Evolutionary conservation across 2,329 filamentous ascomycete species (phyloP).

Genomic region (Dactylella cylindrospora): DNA sequence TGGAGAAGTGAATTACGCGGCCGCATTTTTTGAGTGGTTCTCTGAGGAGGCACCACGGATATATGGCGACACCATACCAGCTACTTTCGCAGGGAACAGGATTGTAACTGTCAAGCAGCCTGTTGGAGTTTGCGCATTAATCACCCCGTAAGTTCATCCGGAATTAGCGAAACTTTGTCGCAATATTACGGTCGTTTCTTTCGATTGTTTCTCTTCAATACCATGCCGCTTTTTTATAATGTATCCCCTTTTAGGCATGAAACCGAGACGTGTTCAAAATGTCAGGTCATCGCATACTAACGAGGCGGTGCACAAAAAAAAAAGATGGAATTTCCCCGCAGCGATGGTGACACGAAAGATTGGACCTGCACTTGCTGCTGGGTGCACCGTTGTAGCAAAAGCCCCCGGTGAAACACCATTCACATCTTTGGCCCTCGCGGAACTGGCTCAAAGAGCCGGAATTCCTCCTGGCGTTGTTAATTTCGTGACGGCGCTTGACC

Average conservation of each 20-base stretch:
- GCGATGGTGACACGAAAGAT: constrained; percentile 74
- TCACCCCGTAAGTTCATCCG: constrained; percentile 63
- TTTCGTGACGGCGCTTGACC: constrained; percentile 74
- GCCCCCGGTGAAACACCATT: constrained; percentile 90
- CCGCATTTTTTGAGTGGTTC: constrained; percentile 79
- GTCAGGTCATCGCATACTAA: constrained; percentile 13
- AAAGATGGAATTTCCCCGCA: constrained; percentile 78
- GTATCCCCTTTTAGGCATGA: constrained; percentile 14
- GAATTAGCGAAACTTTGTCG: constrained; percentile 19
- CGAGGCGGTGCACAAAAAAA: constrained; percentile 10
- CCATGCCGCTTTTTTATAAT: background rate
- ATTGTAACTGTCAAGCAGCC: constrained; percentile 80
- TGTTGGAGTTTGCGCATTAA: constrained; percentile 77
- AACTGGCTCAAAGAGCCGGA: constrained; percentile 81
- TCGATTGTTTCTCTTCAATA: constrained; percentile 1
- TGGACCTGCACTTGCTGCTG: constrained; percentile 79
- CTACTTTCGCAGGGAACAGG: constrained; percentile 69
- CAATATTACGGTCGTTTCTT: constrained; percentile 45
- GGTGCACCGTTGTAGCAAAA: constrained; percentile 91
- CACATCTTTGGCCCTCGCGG: constrained; percentile 81
- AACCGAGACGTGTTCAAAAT: constrained; percentile 19
- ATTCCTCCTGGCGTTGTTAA: constrained; percentile 91
- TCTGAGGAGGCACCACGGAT: constrained; percentile 72
- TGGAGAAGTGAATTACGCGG: constrained; percentile 71
- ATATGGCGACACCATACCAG: constrained; percentile 74